phyloP scores from a whole-genome alignment of 345 rosid genomes.

The Lumnitzera littorea region DNA sequence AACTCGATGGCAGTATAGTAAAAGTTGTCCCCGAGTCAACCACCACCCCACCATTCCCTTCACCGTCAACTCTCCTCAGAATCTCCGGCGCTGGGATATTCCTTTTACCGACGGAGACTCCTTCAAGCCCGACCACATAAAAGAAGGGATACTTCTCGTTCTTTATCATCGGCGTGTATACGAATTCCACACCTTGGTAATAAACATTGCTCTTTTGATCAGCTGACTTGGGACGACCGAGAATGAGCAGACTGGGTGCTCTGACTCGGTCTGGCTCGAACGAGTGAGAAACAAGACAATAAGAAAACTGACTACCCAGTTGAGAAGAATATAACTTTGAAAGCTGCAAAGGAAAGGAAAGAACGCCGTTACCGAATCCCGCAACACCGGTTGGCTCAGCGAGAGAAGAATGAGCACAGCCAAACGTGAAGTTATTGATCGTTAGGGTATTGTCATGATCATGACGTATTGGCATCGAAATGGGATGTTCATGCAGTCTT shows the following conservation, averaged over 20 bases:
- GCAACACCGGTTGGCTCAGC: constrained; percentile 95
- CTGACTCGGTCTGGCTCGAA: constrained; percentile 60
- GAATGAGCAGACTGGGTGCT: constrained; percentile 79
- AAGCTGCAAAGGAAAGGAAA: constrained; percentile 82
- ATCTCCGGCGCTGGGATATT: constrained; percentile 59
- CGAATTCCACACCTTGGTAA: constrained; percentile 23
- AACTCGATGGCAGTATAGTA: constrained; percentile 81
- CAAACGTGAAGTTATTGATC: constrained; percentile 68
- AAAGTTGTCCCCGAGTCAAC: constrained; percentile 95
- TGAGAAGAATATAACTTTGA: constrained; percentile 41
- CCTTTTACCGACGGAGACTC: constrained; percentile 66
- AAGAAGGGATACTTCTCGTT: constrained; percentile 84
- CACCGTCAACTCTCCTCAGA: constrained; percentile 37
- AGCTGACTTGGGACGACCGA: constrained; percentile 61
- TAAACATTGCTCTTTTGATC: constrained; percentile 15
- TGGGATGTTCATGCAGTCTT: constrained; percentile 42
- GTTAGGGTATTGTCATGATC: constrained; percentile 18
- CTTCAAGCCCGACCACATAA: constrained; percentile 78
- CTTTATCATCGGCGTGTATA: constrained; percentile 56
- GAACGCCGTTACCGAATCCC: constrained; percentile 83
- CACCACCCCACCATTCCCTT: constrained; percentile 83
- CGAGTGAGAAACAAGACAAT: constrained; percentile 84
- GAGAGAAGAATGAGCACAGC: constrained; percentile 82
- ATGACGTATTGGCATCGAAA: constrained; percentile 36
- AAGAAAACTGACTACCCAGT: constrained; percentile 74